Evolutionary conservation across 768 basidiomycete genomes (phyloP).

Genomic region (Tylopilus rubrobrunneus): DNA sequence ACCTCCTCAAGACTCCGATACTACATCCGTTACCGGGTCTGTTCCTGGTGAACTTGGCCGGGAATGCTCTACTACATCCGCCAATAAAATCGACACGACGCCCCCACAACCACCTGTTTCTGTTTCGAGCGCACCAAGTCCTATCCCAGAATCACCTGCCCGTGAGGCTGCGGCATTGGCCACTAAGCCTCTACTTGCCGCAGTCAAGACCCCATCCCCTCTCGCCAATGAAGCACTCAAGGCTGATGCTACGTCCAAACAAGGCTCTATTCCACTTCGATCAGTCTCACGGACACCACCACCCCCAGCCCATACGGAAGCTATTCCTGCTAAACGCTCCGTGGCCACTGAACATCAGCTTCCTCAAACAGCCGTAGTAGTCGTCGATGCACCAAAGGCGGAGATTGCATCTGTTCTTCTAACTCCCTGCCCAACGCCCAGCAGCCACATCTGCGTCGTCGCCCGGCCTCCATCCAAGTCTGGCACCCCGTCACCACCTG

Average conservation of each 20-base stretch:
- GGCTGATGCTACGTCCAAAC: conserved; percentile 13
- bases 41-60: conserved; percentile 28
- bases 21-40: conserved; percentile 22
- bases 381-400: conserved; percentile 25
- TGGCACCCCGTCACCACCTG: conserved; percentile 14
- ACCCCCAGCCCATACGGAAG: conserved; percentile 7
- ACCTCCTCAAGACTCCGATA: conserved; percentile 27
- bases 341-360: background rate
- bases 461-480: conserved; percentile 17
- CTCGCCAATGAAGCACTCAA: conserved; percentile 31
- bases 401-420: conserved; percentile 43
- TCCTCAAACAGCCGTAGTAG: background rate
- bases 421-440: conserved; percentile 11
- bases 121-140: conserved; percentile 43
- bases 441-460: conserved; percentile 8
- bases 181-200: conserved; percentile 24
- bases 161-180: conserved; percentile 48
- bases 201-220: conserved; percentile 40
- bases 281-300: conserved; percentile 20
- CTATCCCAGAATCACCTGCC: conserved; percentile 67
- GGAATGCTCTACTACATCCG: conserved; percentile 26
- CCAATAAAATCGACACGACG: conserved; percentile 33
- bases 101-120: conserved; percentile 23
- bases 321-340: conserved; percentile 10
- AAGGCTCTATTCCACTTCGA: conserved; percentile 16